These are phyloP conservation scores for Bolboschoenoplectus hybrid DNA, from an alignment of 202 grass and related monocot species.

Conservation along the genomic window DNA sequence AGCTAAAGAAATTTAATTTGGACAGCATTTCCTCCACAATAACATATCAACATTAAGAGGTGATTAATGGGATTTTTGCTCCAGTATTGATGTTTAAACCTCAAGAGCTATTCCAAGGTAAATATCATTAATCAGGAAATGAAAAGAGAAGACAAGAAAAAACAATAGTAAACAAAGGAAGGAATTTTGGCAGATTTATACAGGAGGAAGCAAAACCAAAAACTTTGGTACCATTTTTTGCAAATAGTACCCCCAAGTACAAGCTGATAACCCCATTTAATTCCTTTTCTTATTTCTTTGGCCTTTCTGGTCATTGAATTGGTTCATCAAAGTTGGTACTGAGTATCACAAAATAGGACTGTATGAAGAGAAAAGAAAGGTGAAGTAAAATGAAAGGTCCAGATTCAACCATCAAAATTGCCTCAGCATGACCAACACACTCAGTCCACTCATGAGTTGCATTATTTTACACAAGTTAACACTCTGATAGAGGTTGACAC, in stretches of 20 bases:
- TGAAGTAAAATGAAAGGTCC: no score
- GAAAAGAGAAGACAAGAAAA: not conserved
- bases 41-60: not conserved
- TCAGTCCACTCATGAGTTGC: not conserved
- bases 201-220: not conserved
- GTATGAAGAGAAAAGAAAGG: no score
- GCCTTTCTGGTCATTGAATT: not conserved
- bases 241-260: not conserved
- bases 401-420: slow-evolving; percentile 11
- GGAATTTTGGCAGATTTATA: not conserved
- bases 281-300: not conserved
- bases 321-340: not conserved
- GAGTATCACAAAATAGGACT: slow-evolving; percentile 1
- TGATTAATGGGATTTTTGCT: not conserved
- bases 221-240: not conserved
- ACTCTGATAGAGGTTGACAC: not conserved
- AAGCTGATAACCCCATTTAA: not conserved
- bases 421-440: not conserved
- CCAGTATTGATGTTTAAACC: slow-evolving; percentile 4
- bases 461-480: not conserved
- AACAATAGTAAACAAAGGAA: not conserved
- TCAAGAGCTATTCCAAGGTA: slow-evolving; percentile 7
- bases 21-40: not conserved
- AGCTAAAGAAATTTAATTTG: not conserved
- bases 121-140: slow-evolving; percentile 9